Conservation (phyloP, 768 basidiomycete species). For the Pleurotus tuber-regium region DNA sequence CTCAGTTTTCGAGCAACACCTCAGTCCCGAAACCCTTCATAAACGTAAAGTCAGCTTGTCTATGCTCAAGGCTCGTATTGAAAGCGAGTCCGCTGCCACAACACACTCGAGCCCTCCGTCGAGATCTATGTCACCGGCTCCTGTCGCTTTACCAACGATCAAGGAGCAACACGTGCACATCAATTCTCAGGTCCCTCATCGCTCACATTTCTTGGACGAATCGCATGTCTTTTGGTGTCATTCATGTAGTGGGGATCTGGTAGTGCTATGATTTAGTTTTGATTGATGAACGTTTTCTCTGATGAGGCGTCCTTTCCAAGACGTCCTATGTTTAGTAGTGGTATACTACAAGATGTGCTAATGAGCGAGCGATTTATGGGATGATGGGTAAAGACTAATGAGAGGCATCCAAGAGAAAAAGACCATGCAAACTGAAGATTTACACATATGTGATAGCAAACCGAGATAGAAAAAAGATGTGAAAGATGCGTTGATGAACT, state of each 20-base stretch:
- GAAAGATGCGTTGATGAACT: conserved; percentile 6
- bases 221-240: conserved; percentile 90
- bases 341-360: conserved; percentile 8
- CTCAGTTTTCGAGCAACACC: conserved; percentile 63
- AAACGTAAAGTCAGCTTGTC: conserved; percentile 81
- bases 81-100: conserved; percentile 63
- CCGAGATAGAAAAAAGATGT: conserved; percentile 12
- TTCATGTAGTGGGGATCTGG: conserved; percentile 77
- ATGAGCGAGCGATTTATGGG: conserved; percentile 1
- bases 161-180: conserved; percentile 20
- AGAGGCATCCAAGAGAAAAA: background rate
- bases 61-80: conserved; percentile 90
- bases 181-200: conserved; percentile 29
- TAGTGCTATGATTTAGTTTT: conserved; percentile 52
- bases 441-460: background rate
- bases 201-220: conserved; percentile 82
- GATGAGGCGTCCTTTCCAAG: background rate
- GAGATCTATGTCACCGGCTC: conserved; percentile 52
- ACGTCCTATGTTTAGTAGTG: conserved; percentile 1
- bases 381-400: background rate
- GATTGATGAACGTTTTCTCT: too few species aligned
- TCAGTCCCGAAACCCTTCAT: conserved; percentile 75
- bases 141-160: conserved; percentile 34
- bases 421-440: background rate
- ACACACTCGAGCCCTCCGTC: conserved; percentile 38